Base-by-base conservation (phyloP, 495 filamentous ascomycete genomes). In the Podospora fimiseda region DNA sequence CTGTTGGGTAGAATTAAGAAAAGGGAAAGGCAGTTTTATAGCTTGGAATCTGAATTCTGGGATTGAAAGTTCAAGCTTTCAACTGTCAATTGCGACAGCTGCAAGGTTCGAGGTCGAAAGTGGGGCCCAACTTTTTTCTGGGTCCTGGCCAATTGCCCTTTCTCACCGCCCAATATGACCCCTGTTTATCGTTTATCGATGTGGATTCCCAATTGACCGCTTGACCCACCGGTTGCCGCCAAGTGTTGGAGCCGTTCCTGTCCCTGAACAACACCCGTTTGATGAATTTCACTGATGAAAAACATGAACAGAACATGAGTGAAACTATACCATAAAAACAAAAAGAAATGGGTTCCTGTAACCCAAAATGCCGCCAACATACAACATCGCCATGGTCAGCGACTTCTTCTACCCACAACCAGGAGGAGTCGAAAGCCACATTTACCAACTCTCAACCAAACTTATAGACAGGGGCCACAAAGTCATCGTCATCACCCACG, bases 371-470 rank as follows among this genome's bases (percentile, higher is more conserved):
- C 76, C 72, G 55, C 72, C 69, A 56, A 73, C 80, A 19, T 85
- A 85, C 73, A 79, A 78, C 57, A 80, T 81, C 69, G 77, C 78
- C 30, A 97, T 98, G 93, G 86, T 95, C 76, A 90, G 92, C 78
- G 93, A 98, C 75, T 96, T 92, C 80, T 98, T 98, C 81, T 98
- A 92, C 62, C 93, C 93, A 19, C 94, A 97, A 60, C 90, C 92
- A 39, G 91, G 91, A 57, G 93, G 93, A 43, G 81, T 98, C 53
- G 93, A 98, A 76, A 93, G 88, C 72, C 93, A 98, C 72, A 97
- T 98, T 53, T 98, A 97, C 70, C 93, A 98, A 70, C 77, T 98
- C 37, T 93, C 93, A 33, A 88, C 85, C 24, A 97, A 97, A 77
- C 80, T 98, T 56, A 88, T 95, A 47, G 94, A 98, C 67, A 87